phyloP scores from a whole-genome alignment of 805 yeast species.

The Spathaspora boniae region DNA sequence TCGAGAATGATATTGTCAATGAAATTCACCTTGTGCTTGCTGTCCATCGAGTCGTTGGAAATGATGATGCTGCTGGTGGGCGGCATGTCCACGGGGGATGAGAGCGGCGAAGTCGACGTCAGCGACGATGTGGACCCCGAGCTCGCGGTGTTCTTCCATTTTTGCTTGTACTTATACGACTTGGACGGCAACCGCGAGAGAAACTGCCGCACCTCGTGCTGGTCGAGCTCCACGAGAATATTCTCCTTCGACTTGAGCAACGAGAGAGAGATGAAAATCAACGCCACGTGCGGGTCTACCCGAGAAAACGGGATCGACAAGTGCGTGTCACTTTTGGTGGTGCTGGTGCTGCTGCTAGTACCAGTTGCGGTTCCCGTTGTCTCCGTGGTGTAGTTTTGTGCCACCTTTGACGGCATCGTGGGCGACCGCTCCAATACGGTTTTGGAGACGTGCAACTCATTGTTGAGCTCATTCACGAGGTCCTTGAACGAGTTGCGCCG shows the following conservation, averaged over 20 bases:
- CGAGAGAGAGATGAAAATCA: constrained; percentile 73
- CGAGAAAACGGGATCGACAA: constrained; percentile 49
- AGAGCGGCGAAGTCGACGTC: constrained; percentile 9
- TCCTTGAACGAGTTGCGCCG: constrained; percentile 26
- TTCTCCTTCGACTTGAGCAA: constrained; percentile 76
- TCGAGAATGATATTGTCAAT: constrained; percentile 71
- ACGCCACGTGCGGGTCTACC: constrained; percentile 72
- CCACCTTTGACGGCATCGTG: constrained; percentile 1
- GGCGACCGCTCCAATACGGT: neutral
- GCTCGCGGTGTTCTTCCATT: constrained; percentile 7
- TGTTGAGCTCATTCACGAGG: constrained; percentile 27
- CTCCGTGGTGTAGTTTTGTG: neutral
- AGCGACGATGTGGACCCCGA: constrained; percentile 9
- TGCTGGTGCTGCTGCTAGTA: constrained; percentile 5
- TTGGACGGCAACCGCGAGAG: constrained; percentile 56
- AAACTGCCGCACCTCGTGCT: constrained; percentile 80
- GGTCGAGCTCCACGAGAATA: constrained; percentile 81
- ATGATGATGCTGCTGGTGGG: constrained; percentile 17
- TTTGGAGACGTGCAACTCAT: constrained; percentile 6
- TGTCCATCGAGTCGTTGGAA: constrained; percentile 23
- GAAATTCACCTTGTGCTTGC: constrained; percentile 49
- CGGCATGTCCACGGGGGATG: constrained; percentile 6
- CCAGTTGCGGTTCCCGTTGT: constrained; percentile 1
- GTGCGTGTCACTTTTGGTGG: constrained; percentile 3
- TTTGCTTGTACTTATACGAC: constrained; percentile 24